Base-by-base conservation (phyloP, 164 flowering plant species). In the Brasenia schreberi region DNA sequence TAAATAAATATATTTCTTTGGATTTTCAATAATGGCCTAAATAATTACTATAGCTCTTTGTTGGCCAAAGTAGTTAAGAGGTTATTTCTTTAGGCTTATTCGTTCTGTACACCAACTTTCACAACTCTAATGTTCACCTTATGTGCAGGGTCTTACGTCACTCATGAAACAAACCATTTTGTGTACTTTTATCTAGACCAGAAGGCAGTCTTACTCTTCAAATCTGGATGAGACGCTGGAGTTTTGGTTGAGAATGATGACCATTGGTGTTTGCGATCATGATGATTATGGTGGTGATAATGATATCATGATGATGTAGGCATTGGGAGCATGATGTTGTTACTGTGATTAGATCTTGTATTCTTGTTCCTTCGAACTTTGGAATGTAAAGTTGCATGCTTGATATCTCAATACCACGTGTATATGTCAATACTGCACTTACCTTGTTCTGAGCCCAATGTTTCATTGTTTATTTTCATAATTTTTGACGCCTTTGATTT, bases 131-230 rank as follows among this genome's bases (percentile, higher is more conserved):
- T 61, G n/a, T 4, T n/a, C 63, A 18, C 18, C n/a, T 6, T 61
- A 23, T 65, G 45, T 71, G 19, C 81, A 87, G 96, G 96, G 72
- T 89, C 96, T 19, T 89, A 86, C 68, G 96, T 89, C 61, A 89
- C 96, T 66, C 96, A 89, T 43, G 92, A 89, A 76, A 87, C 96
- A 59, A 85, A 87, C 77, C 96, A 89, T 76, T 89, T 89, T 70
- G 82, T 89, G 56, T 89, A 89, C 69, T 89, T 89, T 82, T 85
- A 86, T 69, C 73, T 87, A 82, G 94, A 86, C 63, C 80, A 87
- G 62, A 88, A 88, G 72, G 94, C 94, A 19, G 82, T 91, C 73
- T 75, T 94, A 77, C 84, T 91, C 42, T 91, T 93, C 81, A 93
- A 93, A 78, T 93, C 98, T 64, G 98, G 97, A 49, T 93, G 84